Conservation (phyloP, 441 rosid species). For the Arabidopsis lyrata region DNA sequence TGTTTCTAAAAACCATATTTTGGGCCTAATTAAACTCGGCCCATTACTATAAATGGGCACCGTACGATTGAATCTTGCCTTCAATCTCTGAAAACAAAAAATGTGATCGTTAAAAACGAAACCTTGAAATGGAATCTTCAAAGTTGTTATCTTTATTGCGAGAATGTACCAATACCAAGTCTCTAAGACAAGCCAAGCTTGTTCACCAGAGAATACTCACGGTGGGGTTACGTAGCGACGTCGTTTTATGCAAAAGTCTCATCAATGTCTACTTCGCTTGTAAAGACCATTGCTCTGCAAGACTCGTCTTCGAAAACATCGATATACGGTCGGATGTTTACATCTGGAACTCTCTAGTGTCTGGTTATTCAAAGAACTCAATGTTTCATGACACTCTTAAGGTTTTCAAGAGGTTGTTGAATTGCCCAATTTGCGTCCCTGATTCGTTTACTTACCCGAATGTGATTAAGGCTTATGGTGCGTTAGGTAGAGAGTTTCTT, state of each 20-base stretch:
- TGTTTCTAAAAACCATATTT: neutral
- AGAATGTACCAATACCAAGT: conserved; percentile 49
- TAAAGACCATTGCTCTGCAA: conserved; percentile 51
- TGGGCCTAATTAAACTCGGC: neutral
- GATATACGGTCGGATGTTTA: conserved; percentile 55
- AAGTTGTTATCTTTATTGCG: conserved; percentile 49
- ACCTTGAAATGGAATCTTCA: conserved; percentile 46
- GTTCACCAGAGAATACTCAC: conserved; percentile 63
- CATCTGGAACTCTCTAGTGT: conserved; percentile 66
- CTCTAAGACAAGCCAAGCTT: conserved; percentile 51
- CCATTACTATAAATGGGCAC: neutral
- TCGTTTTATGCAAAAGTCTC: conserved; percentile 61
- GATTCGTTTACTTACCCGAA: conserved; percentile 71
- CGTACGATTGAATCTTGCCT: neutral
- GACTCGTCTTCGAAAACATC: conserved; percentile 50
- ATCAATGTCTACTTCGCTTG: conserved; percentile 65
- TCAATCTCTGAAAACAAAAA: neutral
- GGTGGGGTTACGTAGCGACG: conserved; percentile 56
- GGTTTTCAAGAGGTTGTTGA: conserved; percentile 51
- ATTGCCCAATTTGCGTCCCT: conserved; percentile 51
- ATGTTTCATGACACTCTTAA: conserved; percentile 61
- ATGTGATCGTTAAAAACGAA: neutral
- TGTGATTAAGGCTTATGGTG: conserved; percentile 70
- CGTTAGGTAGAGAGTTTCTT: conserved; percentile 47
- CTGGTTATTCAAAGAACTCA: conserved; percentile 57